phyloP scores from a whole-genome alignment of 495 filamentous ascomycete species.

The Saxispiralis lemnorum region DNA sequence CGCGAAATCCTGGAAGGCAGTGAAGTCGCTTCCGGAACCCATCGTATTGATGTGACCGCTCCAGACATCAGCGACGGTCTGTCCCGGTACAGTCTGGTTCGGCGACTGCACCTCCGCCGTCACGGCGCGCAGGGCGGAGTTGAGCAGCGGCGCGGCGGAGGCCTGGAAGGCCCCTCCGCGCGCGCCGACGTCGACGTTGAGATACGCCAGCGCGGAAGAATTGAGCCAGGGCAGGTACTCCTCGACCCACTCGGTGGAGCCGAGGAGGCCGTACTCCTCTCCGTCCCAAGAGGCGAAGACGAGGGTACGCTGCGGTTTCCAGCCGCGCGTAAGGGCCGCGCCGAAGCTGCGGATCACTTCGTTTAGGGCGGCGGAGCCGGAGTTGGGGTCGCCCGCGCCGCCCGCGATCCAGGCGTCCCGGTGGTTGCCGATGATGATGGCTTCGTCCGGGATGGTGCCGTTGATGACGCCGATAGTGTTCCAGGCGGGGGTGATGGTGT shows the following conservation, averaged over 20 bases:
- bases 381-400: conserved; percentile 29
- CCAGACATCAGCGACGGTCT: conserved; percentile 52
- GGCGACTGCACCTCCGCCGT: conserved; percentile 58
- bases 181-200: conserved; percentile 54
- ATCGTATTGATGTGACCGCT: conserved; percentile 43
- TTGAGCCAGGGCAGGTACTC: conserved; percentile 73
- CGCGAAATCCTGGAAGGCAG: conserved; percentile 55
- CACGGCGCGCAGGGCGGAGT: conserved; percentile 54
- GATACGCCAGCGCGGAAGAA: conserved; percentile 37
- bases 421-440: conserved; percentile 86
- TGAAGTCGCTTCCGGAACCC: conserved; percentile 57
- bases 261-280: conserved; percentile 55
- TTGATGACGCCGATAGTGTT: conserved; percentile 91
- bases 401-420: conserved; percentile 88
- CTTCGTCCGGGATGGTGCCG: conserved; percentile 70
- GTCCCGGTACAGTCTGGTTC: conserved; percentile 44
- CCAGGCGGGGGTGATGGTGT: conserved; percentile 79
- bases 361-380: conserved; percentile 27
- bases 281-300: conserved; percentile 63
- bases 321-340: conserved; percentile 20
- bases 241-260: conserved; percentile 58
- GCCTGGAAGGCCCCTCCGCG: conserved; percentile 34
- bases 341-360: conserved; percentile 25
- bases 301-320: conserved; percentile 36
- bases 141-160: conserved; percentile 60